Conservation (phyloP, 106 monocot genomes). For the Dendrobium chrysotoxum region DNA sequence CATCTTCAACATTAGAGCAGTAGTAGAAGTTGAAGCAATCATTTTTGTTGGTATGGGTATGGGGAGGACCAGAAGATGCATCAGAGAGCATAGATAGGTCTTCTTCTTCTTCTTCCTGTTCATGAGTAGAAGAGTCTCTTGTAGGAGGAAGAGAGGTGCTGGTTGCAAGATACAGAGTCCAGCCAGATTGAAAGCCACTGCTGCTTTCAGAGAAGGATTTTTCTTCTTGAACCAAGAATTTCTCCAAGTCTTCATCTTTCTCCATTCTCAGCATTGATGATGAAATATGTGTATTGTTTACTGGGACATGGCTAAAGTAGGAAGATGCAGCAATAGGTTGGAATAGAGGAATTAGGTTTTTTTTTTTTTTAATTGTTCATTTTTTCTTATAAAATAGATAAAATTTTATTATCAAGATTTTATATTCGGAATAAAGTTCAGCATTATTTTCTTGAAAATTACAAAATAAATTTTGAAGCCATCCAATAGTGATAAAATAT, state of each 20-base stretch:
- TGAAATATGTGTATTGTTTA: neutral
- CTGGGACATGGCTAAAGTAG: neutral
- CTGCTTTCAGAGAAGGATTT: conserved; percentile 43
- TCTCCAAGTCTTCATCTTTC: conserved; percentile 19
- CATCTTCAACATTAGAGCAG: too few relatives aligned
- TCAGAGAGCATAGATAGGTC: conserved; percentile 71
- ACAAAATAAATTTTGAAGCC: too few relatives aligned
- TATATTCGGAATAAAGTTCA: too few relatives aligned
- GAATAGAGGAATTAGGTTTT: too few relatives aligned
- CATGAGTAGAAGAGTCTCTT: neutral
- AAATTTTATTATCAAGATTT: too few relatives aligned
- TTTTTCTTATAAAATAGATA: too few relatives aligned
- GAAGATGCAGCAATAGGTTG: too few relatives aligned
- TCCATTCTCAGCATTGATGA: conserved; percentile 12
- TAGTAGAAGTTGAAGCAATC: neutral
- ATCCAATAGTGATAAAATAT: too few relatives aligned
- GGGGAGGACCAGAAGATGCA: conserved; percentile 89
- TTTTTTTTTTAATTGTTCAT: too few relatives aligned
- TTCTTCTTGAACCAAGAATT: conserved; percentile 4
- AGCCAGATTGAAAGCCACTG: conserved; percentile 86
- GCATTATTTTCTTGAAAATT: too few relatives aligned
- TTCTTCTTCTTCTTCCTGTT: conserved; percentile 58
- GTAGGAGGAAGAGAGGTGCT: conserved; percentile 8
- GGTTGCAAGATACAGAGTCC: conserved; percentile 76
- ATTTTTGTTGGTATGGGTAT: conserved; percentile 29